Percentiles rank a stretch among this genome's conserved stretches.
phyloP scores from a whole-genome alignment of 2,329 filamentous ascomycete species.

The Aspergillus cejpii region DNA sequence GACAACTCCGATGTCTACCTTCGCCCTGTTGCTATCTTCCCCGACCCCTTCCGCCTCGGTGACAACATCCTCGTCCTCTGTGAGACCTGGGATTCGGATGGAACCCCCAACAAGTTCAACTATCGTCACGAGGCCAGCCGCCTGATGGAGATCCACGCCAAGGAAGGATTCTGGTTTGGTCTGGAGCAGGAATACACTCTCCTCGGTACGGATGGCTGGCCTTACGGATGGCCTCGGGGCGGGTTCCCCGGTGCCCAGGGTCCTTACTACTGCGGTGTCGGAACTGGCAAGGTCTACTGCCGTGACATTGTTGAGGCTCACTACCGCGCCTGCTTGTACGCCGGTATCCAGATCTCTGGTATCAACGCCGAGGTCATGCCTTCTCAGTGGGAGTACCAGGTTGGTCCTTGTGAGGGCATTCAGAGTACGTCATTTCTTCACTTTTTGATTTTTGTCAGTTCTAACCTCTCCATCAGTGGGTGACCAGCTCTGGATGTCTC shows the following conservation, averaged over 20 bases:
- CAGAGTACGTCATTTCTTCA: conserved; percentile 52
- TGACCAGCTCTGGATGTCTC: conserved; percentile 92
- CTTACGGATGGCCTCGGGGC: conserved; percentile 83
- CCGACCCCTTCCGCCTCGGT: conserved; percentile 80
- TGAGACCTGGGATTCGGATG: conserved; percentile 92
- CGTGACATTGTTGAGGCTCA: conserved; percentile 95
- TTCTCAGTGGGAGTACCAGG: conserved; percentile 96
- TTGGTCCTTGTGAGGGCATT: conserved; percentile 83
- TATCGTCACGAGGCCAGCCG: conserved; percentile 85
- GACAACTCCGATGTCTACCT: conserved; percentile 98
- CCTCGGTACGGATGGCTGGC: conserved; percentile 75
- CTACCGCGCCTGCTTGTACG: conserved; percentile 84
- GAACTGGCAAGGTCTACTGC: conserved; percentile 93
- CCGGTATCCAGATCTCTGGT: conserved; percentile 87
- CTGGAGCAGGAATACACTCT: conserved; percentile 97
- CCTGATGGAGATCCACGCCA: conserved; percentile 79
- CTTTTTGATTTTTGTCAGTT: conserved; percentile 3
- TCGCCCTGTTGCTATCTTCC: conserved; percentile 78
- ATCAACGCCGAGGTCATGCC: conserved; percentile 99
- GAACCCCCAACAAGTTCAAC: conserved; percentile 97
- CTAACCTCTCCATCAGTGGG: conserved; percentile 56
- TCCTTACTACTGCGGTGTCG: conserved; percentile 97
- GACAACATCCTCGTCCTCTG: conserved; percentile 92
- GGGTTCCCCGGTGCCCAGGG: conserved; percentile 90
- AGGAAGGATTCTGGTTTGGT: conserved; percentile 91